Evolutionary conservation across 176 grass and related monocot genomes (phyloP).

Genomic region (Oryza brachyantha): DNA sequence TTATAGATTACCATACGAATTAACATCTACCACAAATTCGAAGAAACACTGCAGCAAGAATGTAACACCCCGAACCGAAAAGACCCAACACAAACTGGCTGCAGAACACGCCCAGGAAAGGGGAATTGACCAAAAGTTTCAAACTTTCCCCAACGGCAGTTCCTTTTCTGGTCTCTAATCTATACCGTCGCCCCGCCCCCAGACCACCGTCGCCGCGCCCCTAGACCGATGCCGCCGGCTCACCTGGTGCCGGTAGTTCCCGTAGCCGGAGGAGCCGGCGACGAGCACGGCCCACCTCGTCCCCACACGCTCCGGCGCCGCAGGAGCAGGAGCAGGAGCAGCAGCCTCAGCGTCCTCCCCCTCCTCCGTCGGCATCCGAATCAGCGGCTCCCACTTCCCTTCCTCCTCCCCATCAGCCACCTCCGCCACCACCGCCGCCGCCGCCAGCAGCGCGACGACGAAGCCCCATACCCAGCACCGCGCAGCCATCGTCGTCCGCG

Average conservation of each 20-base stretch:
- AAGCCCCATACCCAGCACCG: conserved; percentile 33
- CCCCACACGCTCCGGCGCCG: conserved; percentile 22
- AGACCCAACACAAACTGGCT: not conserved
- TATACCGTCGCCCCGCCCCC: not conserved
- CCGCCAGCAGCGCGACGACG: conserved; percentile 32
- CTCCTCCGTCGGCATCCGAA: conserved; percentile 57
- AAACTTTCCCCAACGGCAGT: not conserved
- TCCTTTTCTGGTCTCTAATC: not conserved
- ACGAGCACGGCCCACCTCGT: conserved; percentile 90
- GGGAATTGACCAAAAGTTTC: not conserved
- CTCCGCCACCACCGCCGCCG: conserved; percentile 10
- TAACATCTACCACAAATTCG: not conserved
- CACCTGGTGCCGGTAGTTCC: conserved; percentile 95
- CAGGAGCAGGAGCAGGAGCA: not conserved
- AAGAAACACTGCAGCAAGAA: not conserved
- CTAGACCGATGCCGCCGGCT: not conserved
- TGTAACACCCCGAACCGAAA: not conserved
- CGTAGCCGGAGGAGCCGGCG: conserved; percentile 80
- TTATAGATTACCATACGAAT: not conserved
- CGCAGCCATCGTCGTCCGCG: conserved; percentile 16
- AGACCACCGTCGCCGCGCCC: not conserved
- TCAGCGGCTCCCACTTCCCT: conserved; percentile 54
- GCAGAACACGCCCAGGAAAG: not conserved
- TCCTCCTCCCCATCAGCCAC: conserved; percentile 16
- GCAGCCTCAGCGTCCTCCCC: not conserved